These are phyloP conservation scores for Eucalyptus urophylla DNA, from an alignment of 345 rosid species.

Conservation along the genomic window DNA sequence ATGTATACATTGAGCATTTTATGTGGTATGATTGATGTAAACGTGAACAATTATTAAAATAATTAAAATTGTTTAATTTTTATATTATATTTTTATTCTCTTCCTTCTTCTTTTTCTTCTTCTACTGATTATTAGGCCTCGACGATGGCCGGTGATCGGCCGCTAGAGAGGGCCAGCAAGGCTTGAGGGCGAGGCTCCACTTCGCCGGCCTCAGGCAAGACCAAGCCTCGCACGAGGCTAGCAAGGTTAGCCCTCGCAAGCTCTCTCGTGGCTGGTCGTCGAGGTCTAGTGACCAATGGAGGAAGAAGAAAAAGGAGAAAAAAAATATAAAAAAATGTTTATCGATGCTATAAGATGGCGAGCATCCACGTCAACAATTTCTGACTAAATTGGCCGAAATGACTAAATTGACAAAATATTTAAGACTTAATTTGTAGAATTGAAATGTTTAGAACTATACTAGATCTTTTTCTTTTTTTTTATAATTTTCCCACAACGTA, in stretches of 20 bases:
- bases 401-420: too few relatives aligned
- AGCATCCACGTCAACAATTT: too few relatives aligned
- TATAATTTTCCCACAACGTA: accelerated
- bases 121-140: background rate
- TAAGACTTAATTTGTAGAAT: too few relatives aligned
- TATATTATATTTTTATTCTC: too few relatives aligned
- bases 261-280: background rate
- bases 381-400: accelerated
- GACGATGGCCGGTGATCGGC: accelerated
- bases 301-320: background rate
- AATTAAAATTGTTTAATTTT: too few relatives aligned
- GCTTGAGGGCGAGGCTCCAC: background rate
- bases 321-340: too few relatives aligned
- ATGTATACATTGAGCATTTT: too few relatives aligned
- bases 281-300: background rate
- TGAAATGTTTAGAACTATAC: too few relatives aligned
- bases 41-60: too few relatives aligned
- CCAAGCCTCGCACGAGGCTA: background rate
- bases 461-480: too few relatives aligned
- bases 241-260: background rate
- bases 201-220: accelerated
- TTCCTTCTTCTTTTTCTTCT: too few relatives aligned
- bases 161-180: background rate
- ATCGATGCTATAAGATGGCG: accelerated
- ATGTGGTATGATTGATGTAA: accelerated